These are phyloP conservation scores for Gaeumannomyces tritici DNA, from an alignment of 2,329 filamentous ascomycete genomes.

Conservation along the genomic window DNA sequence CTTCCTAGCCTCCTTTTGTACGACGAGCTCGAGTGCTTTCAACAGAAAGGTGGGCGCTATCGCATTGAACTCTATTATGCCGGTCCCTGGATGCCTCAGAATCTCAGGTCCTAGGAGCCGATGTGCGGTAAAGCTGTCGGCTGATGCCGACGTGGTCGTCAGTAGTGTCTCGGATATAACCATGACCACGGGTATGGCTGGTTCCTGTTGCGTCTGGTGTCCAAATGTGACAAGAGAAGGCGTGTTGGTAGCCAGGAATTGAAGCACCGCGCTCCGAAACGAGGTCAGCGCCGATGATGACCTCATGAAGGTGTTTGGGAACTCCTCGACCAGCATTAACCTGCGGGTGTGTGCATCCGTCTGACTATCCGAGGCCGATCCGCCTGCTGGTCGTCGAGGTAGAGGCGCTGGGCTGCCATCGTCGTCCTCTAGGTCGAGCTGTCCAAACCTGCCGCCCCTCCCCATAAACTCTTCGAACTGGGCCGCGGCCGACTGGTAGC, in stretches of 20 bases:
- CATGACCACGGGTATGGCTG: conserved; percentile 68
- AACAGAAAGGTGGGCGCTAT: conserved; percentile 78
- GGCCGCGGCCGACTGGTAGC: conserved; percentile 59
- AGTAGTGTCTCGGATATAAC: conserved; percentile 86
- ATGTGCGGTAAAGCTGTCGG: conserved; percentile 90
- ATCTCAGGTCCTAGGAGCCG: conserved; percentile 82
- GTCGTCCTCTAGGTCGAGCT: conserved; percentile 18
- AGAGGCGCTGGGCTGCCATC: conserved; percentile 15
- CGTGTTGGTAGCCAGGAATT: conserved; percentile 62
- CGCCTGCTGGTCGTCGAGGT: conserved; percentile 3
- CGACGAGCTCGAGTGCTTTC: conserved; percentile 73
- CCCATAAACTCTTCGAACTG: conserved; percentile 92
- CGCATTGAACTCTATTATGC: conserved; percentile 83
- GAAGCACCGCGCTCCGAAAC: conserved; percentile 66
- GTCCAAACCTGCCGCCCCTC: conserved; percentile 70
- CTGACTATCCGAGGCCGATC: neutral
- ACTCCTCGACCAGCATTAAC: conserved; percentile 71
- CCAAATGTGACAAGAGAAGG: conserved; percentile 41
- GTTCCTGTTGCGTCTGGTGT: conserved; percentile 29
- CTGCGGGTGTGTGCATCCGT: conserved; percentile 21
- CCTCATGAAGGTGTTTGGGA: conserved; percentile 64
- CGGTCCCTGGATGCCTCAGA: conserved; percentile 67
- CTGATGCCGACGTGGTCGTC: conserved; percentile 72
- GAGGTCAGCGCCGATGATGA: conserved; percentile 55
- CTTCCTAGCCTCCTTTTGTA: conserved; percentile 75